Conservation (phyloP, 148 eudicot genomes). For the Spergularia bocconei region DNA sequence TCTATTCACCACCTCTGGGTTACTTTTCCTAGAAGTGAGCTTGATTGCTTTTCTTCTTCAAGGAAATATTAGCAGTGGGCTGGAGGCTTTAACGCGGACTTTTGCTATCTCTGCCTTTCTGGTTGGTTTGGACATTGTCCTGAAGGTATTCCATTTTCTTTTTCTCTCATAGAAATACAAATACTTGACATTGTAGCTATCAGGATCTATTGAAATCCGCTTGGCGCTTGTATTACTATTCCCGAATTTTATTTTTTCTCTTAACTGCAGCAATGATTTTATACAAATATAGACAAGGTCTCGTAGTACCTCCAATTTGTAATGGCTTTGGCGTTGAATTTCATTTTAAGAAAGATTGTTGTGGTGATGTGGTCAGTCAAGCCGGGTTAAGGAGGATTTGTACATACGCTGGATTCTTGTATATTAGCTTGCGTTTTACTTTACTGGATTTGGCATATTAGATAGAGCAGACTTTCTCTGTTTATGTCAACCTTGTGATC, state of each 20-base stretch:
- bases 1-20: conserved; percentile 65
- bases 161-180: not conserved
- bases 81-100: conserved; percentile 71
- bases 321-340: not conserved
- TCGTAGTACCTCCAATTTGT: not conserved
- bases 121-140: conserved; percentile 65
- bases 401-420: not conserved
- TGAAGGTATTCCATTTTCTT: conserved; percentile 51
- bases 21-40: conserved; percentile 85
- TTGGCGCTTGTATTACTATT: not conserved
- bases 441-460: not conserved
- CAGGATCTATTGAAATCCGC: not conserved
- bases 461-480: not conserved
- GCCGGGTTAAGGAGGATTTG: not conserved
- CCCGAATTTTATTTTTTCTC: not conserved
- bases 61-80: conserved; percentile 68
- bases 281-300: not conserved
- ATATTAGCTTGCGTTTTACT: not conserved
- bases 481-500: not conserved
- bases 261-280: not conserved
- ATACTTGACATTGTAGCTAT: not conserved
- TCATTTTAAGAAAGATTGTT: not conserved
- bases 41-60: conserved; percentile 88
- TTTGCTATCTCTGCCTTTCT: conserved; percentile 67
- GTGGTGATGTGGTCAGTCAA: not conserved